Evolutionary conservation across 805 yeast species (phyloP).

Genomic region (Torulaspora indica): DNA sequence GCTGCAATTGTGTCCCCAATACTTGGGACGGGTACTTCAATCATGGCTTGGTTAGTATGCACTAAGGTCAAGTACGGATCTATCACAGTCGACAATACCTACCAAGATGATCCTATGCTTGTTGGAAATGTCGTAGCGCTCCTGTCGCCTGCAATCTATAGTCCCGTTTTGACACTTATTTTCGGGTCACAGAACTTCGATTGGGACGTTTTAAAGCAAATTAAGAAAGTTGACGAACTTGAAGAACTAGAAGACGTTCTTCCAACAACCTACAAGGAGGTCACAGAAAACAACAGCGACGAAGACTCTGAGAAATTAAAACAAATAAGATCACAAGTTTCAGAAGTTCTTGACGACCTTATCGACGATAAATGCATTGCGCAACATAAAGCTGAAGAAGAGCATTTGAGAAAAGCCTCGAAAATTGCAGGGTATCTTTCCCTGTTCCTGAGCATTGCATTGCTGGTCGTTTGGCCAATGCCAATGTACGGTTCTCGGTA

Average conservation of each 20-base stretch:
- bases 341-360: slow-evolving; percentile 3
- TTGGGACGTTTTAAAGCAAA: slow-evolving; percentile 57
- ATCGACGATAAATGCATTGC: not conserved
- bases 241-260: slow-evolving; percentile 46
- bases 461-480: slow-evolving; percentile 84
- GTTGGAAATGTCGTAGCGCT: slow-evolving; percentile 84
- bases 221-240: slow-evolving; percentile 66
- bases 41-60: slow-evolving; percentile 61
- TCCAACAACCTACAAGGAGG: slow-evolving; percentile 5
- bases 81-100: slow-evolving; percentile 53
- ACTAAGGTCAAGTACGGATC: slow-evolving; percentile 43
- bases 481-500: slow-evolving; percentile 85
- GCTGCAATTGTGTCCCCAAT: slow-evolving; percentile 79
- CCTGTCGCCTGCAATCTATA: slow-evolving; percentile 60
- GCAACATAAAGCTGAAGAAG: slow-evolving; percentile 28
- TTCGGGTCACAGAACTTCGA: slow-evolving; percentile 72
- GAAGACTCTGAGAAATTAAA: slow-evolving; percentile 9
- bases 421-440: slow-evolving; percentile 60
- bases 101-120: slow-evolving; percentile 82
- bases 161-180: slow-evolving; percentile 59
- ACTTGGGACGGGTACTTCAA: slow-evolving; percentile 67
- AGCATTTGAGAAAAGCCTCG: slow-evolving; percentile 52
- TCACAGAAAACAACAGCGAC: slow-evolving; percentile 8
- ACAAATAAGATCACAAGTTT: slow-evolving; percentile 2
- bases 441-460: slow-evolving; percentile 53